A percentile compares a stretch with the other conserved stretches of the same genome.
phyloP scores from a whole-genome alignment of 2,329 filamentous ascomycete genomes.

The Neurospora sp. region DNA sequence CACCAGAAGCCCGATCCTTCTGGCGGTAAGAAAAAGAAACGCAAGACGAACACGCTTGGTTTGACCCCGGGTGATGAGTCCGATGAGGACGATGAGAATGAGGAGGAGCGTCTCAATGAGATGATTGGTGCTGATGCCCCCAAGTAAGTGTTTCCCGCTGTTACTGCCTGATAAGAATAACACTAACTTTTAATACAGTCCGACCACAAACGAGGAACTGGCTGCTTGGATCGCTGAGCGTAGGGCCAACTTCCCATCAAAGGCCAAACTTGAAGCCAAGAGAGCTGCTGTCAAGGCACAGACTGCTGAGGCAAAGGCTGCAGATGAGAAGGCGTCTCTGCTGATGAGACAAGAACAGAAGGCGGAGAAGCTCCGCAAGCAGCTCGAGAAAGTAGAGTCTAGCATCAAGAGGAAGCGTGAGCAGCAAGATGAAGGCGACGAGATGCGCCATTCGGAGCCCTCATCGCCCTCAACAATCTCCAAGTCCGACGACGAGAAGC shows the following conservation, averaged over 20 bases:
- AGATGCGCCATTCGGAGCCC: constrained; percentile 43
- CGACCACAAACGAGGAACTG: constrained; percentile 25
- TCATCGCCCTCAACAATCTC: constrained; percentile 32
- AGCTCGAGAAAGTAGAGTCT: constrained; percentile 62
- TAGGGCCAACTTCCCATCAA: constrained; percentile 70
- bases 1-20: constrained; percentile 44
- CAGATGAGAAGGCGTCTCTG: constrained; percentile 41
- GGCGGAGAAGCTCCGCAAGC: constrained; percentile 52
- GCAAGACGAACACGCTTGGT: constrained; percentile 62
- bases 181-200: not conserved
- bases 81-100: constrained; percentile 51
- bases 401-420: constrained; percentile 61
- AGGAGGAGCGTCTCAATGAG: constrained; percentile 48
- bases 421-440: constrained; percentile 57
- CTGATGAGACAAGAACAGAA: constrained; percentile 44
- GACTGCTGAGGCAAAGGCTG: constrained; percentile 46
- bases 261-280: constrained; percentile 50
- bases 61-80: constrained; percentile 58
- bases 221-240: constrained; percentile 74
- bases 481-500: constrained; percentile 48
- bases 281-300: constrained; percentile 23
- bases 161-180: not conserved
- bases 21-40: constrained; percentile 58
- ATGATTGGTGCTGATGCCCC: constrained; percentile 46
- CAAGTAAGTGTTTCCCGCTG: constrained; percentile 33